Conservation (phyloP, 352 stramenopile species). For the Hyaloperonospora brassicae region DNA sequence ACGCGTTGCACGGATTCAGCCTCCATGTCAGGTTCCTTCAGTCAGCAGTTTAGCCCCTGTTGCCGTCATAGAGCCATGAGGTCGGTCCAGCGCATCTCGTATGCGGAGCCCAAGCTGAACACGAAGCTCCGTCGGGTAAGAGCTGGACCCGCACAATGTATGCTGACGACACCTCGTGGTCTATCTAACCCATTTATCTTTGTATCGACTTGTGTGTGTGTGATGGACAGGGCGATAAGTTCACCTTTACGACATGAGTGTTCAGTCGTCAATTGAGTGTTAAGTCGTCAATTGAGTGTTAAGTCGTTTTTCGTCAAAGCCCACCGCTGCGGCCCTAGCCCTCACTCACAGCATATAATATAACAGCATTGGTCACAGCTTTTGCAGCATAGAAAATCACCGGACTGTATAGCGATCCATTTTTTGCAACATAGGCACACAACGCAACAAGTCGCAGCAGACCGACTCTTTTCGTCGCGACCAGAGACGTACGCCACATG, state of each 20-base stretch:
- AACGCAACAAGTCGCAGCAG: conserved; percentile 26
- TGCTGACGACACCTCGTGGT: too few relatives aligned
- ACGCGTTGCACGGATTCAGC: conserved; percentile 12
- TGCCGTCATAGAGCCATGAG: conserved; percentile 21
- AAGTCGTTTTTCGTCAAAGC: background rate
- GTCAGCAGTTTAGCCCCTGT: conserved; percentile 17
- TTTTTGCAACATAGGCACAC: conserved; percentile 7
- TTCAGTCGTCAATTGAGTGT: too few relatives aligned
- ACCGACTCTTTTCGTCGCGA: conserved; percentile 13
- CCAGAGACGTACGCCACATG: conserved; percentile 28
- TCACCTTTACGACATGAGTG: conserved; percentile 65
- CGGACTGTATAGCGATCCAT: background rate
- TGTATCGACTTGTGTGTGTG: conserved; percentile 8
- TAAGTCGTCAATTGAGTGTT: too few relatives aligned
- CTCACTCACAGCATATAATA: too few relatives aligned
- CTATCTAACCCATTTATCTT: conserved; percentile 4
- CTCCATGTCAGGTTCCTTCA: conserved; percentile 14
- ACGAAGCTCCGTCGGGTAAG: conserved; percentile 71
- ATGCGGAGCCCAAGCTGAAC: conserved; percentile 70
- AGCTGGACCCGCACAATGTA: conserved; percentile 1
- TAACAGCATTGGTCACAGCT: too few relatives aligned
- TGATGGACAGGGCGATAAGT: conserved; percentile 50
- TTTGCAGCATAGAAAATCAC: too few relatives aligned
- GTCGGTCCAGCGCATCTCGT: conserved; percentile 38
- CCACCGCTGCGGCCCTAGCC: background rate